These are phyloP conservation scores for Gentiana dahurica DNA, from an alignment of 257 asterid genomes.

Conservation along the genomic window DNA sequence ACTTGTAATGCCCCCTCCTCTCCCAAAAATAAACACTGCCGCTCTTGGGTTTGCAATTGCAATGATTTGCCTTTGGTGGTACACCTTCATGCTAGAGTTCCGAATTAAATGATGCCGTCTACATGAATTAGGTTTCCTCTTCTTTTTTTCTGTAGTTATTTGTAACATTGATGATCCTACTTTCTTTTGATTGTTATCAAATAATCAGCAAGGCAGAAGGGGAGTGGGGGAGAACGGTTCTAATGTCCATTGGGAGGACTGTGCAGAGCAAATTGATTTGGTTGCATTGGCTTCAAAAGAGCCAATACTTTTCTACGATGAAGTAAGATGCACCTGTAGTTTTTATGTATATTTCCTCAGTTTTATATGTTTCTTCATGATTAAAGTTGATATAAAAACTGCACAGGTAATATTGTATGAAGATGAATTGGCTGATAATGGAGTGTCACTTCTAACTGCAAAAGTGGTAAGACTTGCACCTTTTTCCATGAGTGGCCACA, in stretches of 20 bases:
- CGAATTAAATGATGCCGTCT: background rate
- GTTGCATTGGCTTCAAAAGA: conserved; percentile 76
- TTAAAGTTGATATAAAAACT: conserved; percentile 9
- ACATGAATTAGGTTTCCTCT: background rate
- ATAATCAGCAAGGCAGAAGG: conserved; percentile 46
- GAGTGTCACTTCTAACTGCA: conserved; percentile 87
- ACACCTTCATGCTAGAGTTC: background rate
- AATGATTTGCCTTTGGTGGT: background rate
- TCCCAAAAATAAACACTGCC: background rate
- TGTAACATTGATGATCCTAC: conserved; percentile 13
- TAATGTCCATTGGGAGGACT: conserved; percentile 61
- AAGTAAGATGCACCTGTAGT: conserved; percentile 34
- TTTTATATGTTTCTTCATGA: background rate
- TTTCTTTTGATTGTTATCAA: conserved; percentile 20
- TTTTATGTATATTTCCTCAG: conserved; percentile 9
- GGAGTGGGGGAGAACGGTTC: conserved; percentile 30
- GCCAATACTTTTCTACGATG: conserved; percentile 94
- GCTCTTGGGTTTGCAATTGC: too few species aligned
- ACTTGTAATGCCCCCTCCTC: too few species aligned
- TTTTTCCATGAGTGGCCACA: conserved; percentile 10
- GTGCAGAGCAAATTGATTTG: conserved; percentile 71
- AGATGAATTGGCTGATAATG: conserved; percentile 98
- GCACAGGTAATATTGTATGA: conserved; percentile 80
- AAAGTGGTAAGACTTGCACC: conserved; percentile 62
- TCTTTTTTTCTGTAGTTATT: background rate